A percentile compares a stretch with the other conserved stretches of the same genome.
Evolutionary conservation across 208 protist species (phyloP).

Genomic region (Leishmania lainsoni): DNA sequence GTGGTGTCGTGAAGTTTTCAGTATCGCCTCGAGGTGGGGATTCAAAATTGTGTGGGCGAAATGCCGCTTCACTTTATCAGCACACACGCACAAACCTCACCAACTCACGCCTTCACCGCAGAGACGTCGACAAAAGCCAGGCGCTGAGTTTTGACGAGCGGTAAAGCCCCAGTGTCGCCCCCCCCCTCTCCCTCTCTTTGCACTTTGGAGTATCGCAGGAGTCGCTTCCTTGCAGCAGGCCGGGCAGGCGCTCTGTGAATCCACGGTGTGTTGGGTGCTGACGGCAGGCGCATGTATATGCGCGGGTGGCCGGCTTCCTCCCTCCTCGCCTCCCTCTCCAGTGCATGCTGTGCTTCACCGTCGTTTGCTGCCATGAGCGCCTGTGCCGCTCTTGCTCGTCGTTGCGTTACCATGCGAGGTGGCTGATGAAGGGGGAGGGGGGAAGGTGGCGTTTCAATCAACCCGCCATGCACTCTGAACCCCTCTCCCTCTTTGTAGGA

Average conservation of each 20-base stretch:
- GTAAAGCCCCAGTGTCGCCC: not conserved
- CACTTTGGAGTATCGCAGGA: not conserved
- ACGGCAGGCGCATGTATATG: not conserved
- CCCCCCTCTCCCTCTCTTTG: not conserved
- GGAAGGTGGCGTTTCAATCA: not conserved
- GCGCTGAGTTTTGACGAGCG: not conserved
- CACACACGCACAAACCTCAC: not conserved
- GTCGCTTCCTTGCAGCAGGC: not conserved
- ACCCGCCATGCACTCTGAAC: not conserved
- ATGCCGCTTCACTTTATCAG: not conserved
- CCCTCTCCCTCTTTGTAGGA: not conserved
- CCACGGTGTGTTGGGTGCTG: not conserved
- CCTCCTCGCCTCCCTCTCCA: not conserved
- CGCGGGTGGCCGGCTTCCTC: not conserved
- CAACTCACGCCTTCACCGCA: not conserved
- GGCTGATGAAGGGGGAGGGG: not conserved
- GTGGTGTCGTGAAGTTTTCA: constrained; percentile 13
- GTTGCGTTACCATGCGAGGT: not conserved
- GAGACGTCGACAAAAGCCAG: not conserved
- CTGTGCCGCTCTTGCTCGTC: not conserved
- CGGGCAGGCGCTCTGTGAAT: not conserved
- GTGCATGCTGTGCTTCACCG: not conserved
- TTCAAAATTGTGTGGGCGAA: constrained; percentile 29
- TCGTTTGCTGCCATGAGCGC: not conserved
- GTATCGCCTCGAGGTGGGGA: constrained; percentile 29